Conservation (phyloP, 2,329 filamentous ascomycete species). For the Zymoseptoria ardabiliae region DNA sequence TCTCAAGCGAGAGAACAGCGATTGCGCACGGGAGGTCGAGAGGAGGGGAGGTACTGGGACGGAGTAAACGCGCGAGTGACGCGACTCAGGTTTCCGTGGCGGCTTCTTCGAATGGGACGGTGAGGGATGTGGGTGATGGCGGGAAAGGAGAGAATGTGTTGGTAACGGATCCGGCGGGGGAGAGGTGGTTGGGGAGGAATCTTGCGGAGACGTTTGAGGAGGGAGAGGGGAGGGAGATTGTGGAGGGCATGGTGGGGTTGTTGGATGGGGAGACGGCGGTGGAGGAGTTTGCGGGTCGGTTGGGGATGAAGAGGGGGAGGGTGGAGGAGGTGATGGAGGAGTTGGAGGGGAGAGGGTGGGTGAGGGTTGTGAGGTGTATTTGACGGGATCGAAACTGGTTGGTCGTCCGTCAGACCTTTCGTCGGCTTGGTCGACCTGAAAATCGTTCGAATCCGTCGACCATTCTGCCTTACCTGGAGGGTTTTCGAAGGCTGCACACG, state of each 20-base stretch:
- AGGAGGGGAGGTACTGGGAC: neutral
- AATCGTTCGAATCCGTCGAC: neutral
- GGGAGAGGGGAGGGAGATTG: slow-evolving; percentile 55
- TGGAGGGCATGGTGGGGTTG: slow-evolving; percentile 71
- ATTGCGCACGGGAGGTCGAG: slow-evolving; percentile 5
- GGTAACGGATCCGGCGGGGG: slow-evolving; percentile 17
- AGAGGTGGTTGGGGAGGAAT: slow-evolving; percentile 9
- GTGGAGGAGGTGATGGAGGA: slow-evolving; percentile 49
- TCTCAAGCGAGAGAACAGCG: slow-evolving; percentile 22
- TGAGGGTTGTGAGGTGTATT: slow-evolving; percentile 31
- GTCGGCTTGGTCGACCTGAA: neutral
- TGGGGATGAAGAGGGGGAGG: slow-evolving; percentile 74
- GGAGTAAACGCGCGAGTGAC: neutral
- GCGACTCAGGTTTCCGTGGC: neutral
- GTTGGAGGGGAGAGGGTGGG: slow-evolving; percentile 62
- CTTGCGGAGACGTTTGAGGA: slow-evolving; percentile 28
- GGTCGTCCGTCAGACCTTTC: neutral
- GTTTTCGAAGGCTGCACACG: no score
- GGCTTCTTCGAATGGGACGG: neutral
- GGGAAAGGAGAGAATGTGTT: neutral
- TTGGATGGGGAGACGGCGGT: slow-evolving; percentile 80
- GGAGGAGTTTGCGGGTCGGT: slow-evolving; percentile 77
- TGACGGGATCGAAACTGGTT: neutral
- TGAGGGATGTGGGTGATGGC: neutral
- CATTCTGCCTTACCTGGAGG: no score